Evolutionary conservation across 306 rosid genomes (phyloP).

Genomic region (Pterocarpus macrocarpus): DNA sequence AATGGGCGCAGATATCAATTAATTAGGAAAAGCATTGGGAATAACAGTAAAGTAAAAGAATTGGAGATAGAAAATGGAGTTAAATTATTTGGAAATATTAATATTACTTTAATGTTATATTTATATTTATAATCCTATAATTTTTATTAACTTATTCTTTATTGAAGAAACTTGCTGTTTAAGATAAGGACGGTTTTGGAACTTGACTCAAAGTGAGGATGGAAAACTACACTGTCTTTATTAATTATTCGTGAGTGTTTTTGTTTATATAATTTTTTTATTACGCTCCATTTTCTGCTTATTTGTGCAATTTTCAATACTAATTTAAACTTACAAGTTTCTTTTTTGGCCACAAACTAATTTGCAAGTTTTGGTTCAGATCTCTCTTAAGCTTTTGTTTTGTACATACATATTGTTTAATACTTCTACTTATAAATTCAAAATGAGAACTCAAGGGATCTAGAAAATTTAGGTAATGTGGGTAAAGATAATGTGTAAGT

Average conservation of each 20-base stretch:
- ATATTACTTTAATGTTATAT: no score
- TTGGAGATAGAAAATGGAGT: neutral
- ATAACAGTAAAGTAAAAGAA: slow-evolving; percentile 20
- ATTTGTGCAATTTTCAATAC: neutral
- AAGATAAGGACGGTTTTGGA: neutral
- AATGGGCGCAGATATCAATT: slow-evolving; percentile 9
- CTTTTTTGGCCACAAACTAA: neutral
- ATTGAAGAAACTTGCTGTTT: no score
- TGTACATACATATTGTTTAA: neutral
- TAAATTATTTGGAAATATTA: neutral
- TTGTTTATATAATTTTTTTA: neutral
- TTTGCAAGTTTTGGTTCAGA: slow-evolving; percentile 19
- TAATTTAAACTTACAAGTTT: neutral
- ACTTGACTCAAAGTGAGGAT: slow-evolving; percentile 3
- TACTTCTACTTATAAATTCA: slow-evolving; percentile 8
- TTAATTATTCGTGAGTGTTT: neutral
- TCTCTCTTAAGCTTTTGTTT: slow-evolving; percentile 15
- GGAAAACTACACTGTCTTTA: neutral
- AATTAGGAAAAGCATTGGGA: neutral
- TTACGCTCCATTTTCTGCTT: slow-evolving; percentile 7
- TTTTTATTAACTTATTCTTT: no score
- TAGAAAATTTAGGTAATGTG: no score
- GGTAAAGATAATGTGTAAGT: no score
- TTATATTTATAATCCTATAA: no score
- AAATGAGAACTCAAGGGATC: slow-evolving; percentile 1